Evolutionary conservation across 768 basidiomycete species (phyloP).

Genomic region (Lactarius hengduanensis): DNA sequence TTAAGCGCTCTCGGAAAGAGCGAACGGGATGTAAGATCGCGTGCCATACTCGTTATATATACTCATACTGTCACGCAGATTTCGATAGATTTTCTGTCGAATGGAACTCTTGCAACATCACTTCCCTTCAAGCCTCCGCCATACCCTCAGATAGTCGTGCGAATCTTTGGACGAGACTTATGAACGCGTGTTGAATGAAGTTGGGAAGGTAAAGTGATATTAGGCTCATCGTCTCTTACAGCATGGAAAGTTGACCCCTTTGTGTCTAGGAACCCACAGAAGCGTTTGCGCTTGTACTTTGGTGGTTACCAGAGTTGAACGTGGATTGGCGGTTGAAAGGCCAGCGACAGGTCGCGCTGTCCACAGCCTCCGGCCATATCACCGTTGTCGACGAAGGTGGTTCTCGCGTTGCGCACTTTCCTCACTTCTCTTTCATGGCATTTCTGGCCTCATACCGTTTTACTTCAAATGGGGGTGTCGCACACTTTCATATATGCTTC

Average conservation of each 20-base stretch:
- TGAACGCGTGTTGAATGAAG: neutral
- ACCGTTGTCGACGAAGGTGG: neutral
- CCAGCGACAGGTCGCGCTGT: neutral
- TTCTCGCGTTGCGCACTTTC: neutral
- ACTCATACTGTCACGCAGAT: neutral
- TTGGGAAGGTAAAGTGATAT: neutral
- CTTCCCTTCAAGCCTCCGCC: neutral
- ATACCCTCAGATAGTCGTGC: neutral
- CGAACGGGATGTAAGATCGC: no score
- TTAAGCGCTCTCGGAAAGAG: no score
- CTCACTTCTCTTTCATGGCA: neutral
- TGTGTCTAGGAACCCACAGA: neutral
- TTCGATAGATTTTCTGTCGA: neutral
- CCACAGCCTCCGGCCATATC: neutral
- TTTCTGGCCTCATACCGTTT: conserved; percentile 3
- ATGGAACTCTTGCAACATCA: neutral
- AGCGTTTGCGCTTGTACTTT: neutral
- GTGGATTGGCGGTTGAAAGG: neutral
- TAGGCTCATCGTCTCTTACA: neutral
- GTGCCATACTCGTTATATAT: no score
- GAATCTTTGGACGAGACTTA: neutral
- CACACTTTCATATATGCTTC: neutral
- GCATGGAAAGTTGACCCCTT: neutral
- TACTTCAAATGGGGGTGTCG: neutral
- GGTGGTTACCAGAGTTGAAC: neutral